Base-by-base conservation (phyloP, 2,329 filamentous ascomycete species). In the Trichoderma citrinoviride region DNA sequence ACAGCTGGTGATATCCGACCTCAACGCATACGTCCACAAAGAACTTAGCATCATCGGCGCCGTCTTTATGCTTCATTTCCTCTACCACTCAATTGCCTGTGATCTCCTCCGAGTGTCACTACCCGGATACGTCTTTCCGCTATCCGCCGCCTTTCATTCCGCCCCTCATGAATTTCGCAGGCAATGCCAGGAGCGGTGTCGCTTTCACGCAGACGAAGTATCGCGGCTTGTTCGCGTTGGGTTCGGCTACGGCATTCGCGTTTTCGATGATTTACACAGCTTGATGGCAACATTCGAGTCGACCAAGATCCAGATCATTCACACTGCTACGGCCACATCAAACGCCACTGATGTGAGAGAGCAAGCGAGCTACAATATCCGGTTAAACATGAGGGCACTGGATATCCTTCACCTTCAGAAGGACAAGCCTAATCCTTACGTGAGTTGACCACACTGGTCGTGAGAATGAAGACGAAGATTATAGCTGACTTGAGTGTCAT, bases 241-340 rank as follows among this genome's bases (percentile, higher is more conserved):
- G 1, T 53, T 61, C 23, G 19, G 47, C 19, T 61, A 61, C 23
- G 58, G 58, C 1, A 53, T 53, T 7, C 58, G 58, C 1, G 58
- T 43, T 33, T 61, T 61, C 7, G 58, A 61, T 7, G 58, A 61
- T 19, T 37, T 61, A 33, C 58, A 61, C 40, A 52, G 58, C 8
- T n/a, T 61, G 1, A 61, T 61, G 58, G 58, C 58, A 4, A 61
- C 58, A 44, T 61, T 61, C 6, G 58, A 61, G 49, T 61, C 58
- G 5, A 61, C 58, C 17, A 61, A 61, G 40, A 61, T 61, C 8
- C 58, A 61, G 15, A 61, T 61, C 7, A 61, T 61, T 44, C 58
- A 61, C 58, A 61, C 58, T 7, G 58, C 58, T 5, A 61, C 58
- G 4, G 58, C 58, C 44, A 61, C 58, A 17, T 61, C 58, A 3